Evolutionary conservation across 2,329 filamentous ascomycete species (phyloP).

Genomic region (Epichloe sp.): DNA sequence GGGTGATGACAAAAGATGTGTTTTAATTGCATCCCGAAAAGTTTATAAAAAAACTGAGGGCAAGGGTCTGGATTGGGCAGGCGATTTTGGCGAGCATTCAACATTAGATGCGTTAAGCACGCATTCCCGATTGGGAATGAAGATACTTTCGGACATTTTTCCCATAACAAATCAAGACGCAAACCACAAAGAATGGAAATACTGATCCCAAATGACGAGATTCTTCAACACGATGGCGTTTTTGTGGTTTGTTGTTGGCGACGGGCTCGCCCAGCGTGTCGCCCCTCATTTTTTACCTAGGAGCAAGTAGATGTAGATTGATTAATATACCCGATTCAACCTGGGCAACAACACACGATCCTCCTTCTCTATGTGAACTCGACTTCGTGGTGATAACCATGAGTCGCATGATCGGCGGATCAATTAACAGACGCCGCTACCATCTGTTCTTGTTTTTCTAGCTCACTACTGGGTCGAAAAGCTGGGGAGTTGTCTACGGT

Average conservation of each 20-base stretch:
- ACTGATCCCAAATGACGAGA: slow-evolving; percentile 2
- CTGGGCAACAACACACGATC: slow-evolving; percentile 5
- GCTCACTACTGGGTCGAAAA: too few species aligned
- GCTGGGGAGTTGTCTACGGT: not conserved
- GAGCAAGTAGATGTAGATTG: slow-evolving; percentile 5
- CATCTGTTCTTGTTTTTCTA: too few species aligned
- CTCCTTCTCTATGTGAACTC: too few species aligned
- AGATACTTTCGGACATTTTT: slow-evolving; percentile 10
- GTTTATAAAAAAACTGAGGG: slow-evolving; percentile 17
- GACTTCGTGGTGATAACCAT: too few species aligned
- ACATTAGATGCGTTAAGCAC: slow-evolving; percentile 23
- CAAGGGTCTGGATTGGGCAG: slow-evolving; percentile 9
- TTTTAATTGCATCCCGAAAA: slow-evolving; percentile 24
- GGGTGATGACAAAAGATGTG: slow-evolving; percentile 21
- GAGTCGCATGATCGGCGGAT: too few species aligned
- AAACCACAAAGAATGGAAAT: slow-evolving; percentile 1
- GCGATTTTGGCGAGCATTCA: slow-evolving; percentile 24
- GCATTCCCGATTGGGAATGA: slow-evolving; percentile 18
- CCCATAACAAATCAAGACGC: slow-evolving; percentile 11
- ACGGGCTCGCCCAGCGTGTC: not conserved
- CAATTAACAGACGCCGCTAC: too few species aligned
- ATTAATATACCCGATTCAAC: slow-evolving; percentile 11
- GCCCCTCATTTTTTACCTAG: not conserved
- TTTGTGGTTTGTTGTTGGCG: not conserved
- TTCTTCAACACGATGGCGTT: slow-evolving; percentile 11